Evolutionary conservation across 2,329 filamentous ascomycete genomes (phyloP).

Genomic region (Colletotrichum costaricense): DNA sequence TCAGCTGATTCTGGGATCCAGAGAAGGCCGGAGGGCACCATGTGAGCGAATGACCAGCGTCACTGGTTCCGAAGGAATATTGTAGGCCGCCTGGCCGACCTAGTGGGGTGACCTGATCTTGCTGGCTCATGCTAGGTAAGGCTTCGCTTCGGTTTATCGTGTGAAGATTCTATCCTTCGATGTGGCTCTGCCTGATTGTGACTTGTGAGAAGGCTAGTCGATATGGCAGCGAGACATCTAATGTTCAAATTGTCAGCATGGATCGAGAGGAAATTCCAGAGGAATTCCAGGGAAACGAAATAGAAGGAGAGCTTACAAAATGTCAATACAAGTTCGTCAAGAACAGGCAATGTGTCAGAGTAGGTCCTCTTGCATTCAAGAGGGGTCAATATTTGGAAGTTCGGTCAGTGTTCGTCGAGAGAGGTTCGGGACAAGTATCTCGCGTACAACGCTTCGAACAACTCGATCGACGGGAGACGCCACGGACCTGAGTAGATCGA

Average conservation of each 20-base stretch:
- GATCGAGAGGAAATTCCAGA: background rate
- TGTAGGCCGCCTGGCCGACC: background rate
- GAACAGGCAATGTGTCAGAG: background rate
- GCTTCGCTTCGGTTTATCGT: too few relatives aligned
- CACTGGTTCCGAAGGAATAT: background rate
- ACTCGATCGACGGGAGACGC: background rate
- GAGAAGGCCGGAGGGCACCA: background rate
- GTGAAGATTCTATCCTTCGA: background rate
- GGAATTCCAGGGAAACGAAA: background rate
- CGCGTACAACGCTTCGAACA: background rate
- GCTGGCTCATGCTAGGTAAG: background rate
- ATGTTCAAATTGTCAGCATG: background rate
- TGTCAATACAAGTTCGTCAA: too few relatives aligned
- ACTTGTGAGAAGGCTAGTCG: background rate
- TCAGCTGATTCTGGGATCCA: background rate
- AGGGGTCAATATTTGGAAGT: background rate
- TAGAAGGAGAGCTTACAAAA: background rate
- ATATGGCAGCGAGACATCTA: background rate
- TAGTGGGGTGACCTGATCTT: background rate
- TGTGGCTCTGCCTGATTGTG: background rate
- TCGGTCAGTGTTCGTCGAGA: background rate
- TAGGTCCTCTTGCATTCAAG: background rate
- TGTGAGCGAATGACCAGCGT: background rate
- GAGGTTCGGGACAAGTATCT: background rate
- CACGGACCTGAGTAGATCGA: background rate